Evolutionary conservation across 805 yeast species (phyloP).

Genomic region (Metschnikowia orientalis): DNA sequence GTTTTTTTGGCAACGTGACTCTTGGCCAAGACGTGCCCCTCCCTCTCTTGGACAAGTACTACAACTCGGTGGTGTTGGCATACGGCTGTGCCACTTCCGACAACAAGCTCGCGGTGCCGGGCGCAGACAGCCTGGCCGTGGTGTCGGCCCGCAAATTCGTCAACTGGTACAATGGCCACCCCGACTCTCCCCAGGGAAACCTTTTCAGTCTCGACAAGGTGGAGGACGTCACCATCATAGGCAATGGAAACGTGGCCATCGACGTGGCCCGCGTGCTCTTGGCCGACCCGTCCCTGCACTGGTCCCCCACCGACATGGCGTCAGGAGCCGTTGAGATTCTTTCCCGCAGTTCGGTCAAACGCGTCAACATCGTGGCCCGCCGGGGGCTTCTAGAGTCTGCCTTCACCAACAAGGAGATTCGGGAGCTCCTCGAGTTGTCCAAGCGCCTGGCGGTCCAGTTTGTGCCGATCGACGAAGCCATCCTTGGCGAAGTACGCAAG

Average conservation of each 20-base stretch:
- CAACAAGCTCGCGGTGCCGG: constrained; percentile 55
- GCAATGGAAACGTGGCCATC: constrained; percentile 94
- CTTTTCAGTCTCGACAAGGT: constrained; percentile 51
- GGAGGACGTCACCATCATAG: constrained; percentile 73
- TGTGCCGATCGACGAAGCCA: constrained; percentile 31
- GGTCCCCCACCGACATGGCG: constrained; percentile 73
- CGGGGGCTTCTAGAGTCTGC: constrained; percentile 83
- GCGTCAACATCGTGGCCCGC: constrained; percentile 75
- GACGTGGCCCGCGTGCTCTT: constrained; percentile 82
- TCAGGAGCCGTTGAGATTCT: constrained; percentile 54
- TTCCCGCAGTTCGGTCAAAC: constrained; percentile 48
- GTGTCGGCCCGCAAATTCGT: constrained; percentile 82
- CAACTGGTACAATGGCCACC: constrained; percentile 95
- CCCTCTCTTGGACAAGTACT: constrained; percentile 45
- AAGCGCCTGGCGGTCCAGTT: constrained; percentile 46
- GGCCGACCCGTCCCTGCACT: constrained; percentile 48
- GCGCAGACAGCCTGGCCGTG: constrained; percentile 61
- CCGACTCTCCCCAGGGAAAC: constrained; percentile 39
- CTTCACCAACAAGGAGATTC: constrained; percentile 85
- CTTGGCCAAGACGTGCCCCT: constrained; percentile 63
- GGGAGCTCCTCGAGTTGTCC: constrained; percentile 70
- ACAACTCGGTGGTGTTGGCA: constrained; percentile 72
- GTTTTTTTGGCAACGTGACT: constrained; percentile 66
- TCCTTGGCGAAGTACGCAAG: constrained; percentile 25
- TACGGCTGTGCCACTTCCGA: constrained; percentile 71